Evolutionary conservation across 352 stramenopile genomes (phyloP).

Genomic region (Globisporangium carolinianum): DNA sequence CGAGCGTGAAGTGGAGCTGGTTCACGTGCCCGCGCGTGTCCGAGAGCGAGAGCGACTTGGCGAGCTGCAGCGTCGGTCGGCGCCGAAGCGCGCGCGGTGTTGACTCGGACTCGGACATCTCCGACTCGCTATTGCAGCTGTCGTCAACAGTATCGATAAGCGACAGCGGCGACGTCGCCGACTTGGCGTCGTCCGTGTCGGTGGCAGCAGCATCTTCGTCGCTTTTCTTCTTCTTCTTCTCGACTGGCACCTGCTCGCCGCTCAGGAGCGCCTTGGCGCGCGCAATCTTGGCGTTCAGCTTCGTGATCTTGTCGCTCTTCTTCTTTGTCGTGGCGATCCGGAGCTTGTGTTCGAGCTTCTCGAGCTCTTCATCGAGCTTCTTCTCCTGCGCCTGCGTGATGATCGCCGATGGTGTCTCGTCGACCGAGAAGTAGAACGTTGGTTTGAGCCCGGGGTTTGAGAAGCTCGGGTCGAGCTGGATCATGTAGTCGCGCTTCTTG

Average conservation of each 20-base stretch:
- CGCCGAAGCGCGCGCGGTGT: slow-evolving; percentile 16
- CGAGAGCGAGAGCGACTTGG: slow-evolving; percentile 16
- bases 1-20: slow-evolving; percentile 73
- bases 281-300: slow-evolving; percentile 78
- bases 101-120: slow-evolving; percentile 71
- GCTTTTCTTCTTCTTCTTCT: slow-evolving; percentile 28
- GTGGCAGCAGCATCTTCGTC: slow-evolving; percentile 1
- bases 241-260: slow-evolving; percentile 61
- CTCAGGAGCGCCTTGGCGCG: slow-evolving; percentile 72
- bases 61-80: slow-evolving; percentile 10
- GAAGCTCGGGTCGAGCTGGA: slow-evolving; percentile 74
- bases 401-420: slow-evolving; percentile 71
- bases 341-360: slow-evolving; percentile 88
- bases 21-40: slow-evolving; percentile 35
- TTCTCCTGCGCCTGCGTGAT: slow-evolving; percentile 89
- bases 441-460: slow-evolving; percentile 55
- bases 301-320: slow-evolving; percentile 84
- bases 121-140: slow-evolving; percentile 80
- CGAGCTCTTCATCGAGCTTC: slow-evolving; percentile 85
- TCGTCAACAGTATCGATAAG: slow-evolving; percentile 42
- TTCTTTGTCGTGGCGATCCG: slow-evolving; percentile 87
- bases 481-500: slow-evolving; percentile 85
- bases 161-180: neutral
- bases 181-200: slow-evolving; percentile 32
- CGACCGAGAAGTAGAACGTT: slow-evolving; percentile 79